Percentiles rank a stretch among this genome's conserved stretches.
Evolutionary conservation across 495 filamentous ascomycete genomes (phyloP).

Genomic region (Aspergillus baeticus): DNA sequence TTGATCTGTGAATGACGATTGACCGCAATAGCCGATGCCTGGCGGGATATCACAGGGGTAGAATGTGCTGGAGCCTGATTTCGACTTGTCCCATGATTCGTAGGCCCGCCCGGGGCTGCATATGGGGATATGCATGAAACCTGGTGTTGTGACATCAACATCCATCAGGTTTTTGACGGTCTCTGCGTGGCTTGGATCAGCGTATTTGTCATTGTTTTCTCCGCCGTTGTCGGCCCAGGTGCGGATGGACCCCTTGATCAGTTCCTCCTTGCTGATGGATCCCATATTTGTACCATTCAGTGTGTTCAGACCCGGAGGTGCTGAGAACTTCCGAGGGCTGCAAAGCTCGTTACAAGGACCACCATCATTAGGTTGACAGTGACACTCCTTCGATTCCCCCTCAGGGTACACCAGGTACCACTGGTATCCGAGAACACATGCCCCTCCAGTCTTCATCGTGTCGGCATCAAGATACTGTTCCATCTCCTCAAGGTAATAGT

Average conservation of each 20-base stretch:
- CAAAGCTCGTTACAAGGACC: background rate
- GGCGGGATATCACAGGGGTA: constrained; percentile 29
- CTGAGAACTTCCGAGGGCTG: too few species aligned
- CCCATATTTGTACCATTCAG: too few species aligned
- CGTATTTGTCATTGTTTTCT: constrained; percentile 21
- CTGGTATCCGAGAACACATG: constrained; percentile 22
- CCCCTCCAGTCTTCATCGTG: constrained; percentile 17
- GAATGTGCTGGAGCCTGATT: constrained; percentile 9
- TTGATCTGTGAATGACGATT: constrained; percentile 27
- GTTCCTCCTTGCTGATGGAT: too few species aligned
- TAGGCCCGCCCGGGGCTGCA: constrained; percentile 21
- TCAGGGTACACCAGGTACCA: constrained; percentile 31
- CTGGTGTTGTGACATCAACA: constrained; percentile 26
- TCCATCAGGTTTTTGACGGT: constrained; percentile 20
- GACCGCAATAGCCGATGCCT: constrained; percentile 21
- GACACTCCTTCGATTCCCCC: background rate
- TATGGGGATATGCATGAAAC: constrained; percentile 34
- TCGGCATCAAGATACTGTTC: constrained; percentile 20
- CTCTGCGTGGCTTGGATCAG: constrained; percentile 22
- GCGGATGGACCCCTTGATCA: constrained; percentile 21
- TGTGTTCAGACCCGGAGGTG: too few species aligned
- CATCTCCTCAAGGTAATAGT: background rate
- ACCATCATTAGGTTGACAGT: background rate
- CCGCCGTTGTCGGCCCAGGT: constrained; percentile 31
- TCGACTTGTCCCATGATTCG: constrained; percentile 17